Evolutionary conservation across 1,284 basidiomycete genomes (phyloP).

Genomic region (Xanthoconium separans): DNA sequence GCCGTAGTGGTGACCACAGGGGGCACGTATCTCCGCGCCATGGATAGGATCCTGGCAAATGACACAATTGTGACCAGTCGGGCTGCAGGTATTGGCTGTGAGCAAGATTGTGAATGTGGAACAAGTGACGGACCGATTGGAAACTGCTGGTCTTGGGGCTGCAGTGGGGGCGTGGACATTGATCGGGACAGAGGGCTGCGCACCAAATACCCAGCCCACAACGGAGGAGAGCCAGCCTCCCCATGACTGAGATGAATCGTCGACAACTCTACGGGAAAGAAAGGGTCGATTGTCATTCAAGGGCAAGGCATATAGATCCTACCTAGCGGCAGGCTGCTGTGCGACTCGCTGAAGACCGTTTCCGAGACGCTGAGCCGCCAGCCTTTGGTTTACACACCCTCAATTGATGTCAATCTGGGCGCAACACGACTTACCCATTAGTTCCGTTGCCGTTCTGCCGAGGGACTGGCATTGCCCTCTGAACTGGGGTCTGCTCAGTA

Average conservation of each 20-base stretch:
- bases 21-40: conserved; percentile 32
- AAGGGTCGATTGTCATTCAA: neutral
- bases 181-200: neutral
- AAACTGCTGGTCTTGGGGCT: neutral
- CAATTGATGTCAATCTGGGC: neutral
- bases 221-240: conserved; percentile 23
- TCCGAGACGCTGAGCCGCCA: neutral
- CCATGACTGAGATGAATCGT: conserved; percentile 14
- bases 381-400: conserved; percentile 5
- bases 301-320: neutral
- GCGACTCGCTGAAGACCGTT: conserved; percentile 2
- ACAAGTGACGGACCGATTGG: conserved; percentile 12
- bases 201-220: neutral
- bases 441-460: neutral
- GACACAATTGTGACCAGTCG: conserved; percentile 38
- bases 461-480: neutral
- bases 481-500: neutral
- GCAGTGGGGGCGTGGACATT: neutral
- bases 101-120: neutral
- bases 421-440: conserved; percentile 6
- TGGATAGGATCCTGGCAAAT: conserved; percentile 37
- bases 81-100: conserved; percentile 15
- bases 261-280: neutral
- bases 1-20: conserved; percentile 43
- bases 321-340: conserved; percentile 11